phyloP scores from a whole-genome alignment of 1,284 basidiomycete genomes.

The Moniliella sp. region DNA sequence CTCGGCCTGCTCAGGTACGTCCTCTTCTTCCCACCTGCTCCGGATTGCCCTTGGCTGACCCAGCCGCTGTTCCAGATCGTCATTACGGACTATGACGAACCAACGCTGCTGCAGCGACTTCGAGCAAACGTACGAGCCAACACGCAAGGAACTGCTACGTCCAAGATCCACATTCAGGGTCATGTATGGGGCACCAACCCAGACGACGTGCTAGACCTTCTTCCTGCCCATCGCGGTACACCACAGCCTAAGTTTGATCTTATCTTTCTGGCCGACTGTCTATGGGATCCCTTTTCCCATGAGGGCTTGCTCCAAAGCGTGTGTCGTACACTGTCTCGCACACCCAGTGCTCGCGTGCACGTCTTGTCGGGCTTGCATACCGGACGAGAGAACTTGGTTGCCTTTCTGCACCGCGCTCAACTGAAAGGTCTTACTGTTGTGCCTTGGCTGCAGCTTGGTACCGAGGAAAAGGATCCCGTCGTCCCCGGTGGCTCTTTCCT shows the following conservation, averaged over 20 bases:
- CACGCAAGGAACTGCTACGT: constrained; percentile 1
- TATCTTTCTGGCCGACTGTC: constrained; percentile 26
- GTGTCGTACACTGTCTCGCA: constrained; percentile 5
- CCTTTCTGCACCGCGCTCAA: constrained; percentile 14
- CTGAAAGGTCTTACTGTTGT: constrained; percentile 11
- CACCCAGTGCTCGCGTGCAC: constrained; percentile 9
- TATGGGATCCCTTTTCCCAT: constrained; percentile 29
- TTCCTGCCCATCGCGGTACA: constrained; percentile 4
- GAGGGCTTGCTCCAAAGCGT: constrained; percentile 17
- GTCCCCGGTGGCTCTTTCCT: no score
- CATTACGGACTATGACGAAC: constrained; percentile 26
- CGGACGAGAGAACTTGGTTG: constrained; percentile 16
- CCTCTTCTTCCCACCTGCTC: no score
- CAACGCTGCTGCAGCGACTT: constrained; percentile 17
- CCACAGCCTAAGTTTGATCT: constrained; percentile 6
- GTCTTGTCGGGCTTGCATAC: constrained; percentile 28
- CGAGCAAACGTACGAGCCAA: constrained; percentile 10
- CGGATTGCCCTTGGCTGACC: not conserved
- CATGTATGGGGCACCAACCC: constrained; percentile 22
- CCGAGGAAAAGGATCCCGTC: constrained; percentile 3
- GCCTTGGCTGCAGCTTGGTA: constrained; percentile 1
- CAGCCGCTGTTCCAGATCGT: constrained; percentile 3
- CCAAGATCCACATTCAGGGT: constrained; percentile 9
- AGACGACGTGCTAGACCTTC: constrained; percentile 17
- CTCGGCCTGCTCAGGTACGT: no score